These are phyloP conservation scores for Glomus cerebriforme DNA, from an alignment of 192 early-diverging fungal genomes.

Conservation along the genomic window DNA sequence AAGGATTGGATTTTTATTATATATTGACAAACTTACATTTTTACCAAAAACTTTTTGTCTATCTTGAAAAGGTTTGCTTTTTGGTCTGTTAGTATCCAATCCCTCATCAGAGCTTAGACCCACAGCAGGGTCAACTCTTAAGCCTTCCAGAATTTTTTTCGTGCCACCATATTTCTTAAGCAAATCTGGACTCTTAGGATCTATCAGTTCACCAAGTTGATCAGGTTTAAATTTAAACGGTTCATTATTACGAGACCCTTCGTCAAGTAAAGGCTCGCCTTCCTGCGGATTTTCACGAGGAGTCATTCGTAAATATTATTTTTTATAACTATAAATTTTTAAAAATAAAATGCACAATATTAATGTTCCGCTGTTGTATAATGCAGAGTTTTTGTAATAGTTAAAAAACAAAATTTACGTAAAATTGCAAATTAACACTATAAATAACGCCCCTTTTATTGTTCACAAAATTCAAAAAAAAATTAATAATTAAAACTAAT, in stretches of 20 bases:
- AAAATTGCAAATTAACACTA: too few species aligned
- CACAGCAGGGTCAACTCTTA: slow-evolving; percentile 60
- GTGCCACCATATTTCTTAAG: slow-evolving; percentile 64
- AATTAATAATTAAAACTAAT: too few species aligned
- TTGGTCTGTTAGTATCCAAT: slow-evolving; percentile 33
- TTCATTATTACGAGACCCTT: not conserved
- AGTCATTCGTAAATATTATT: slow-evolving; percentile 7
- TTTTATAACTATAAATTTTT: not conserved
- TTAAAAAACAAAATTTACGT: too few species aligned
- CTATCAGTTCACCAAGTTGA: slow-evolving; percentile 60
- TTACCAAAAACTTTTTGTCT: slow-evolving; percentile 47
- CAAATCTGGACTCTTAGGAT: slow-evolving; percentile 63
- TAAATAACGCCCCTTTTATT: too few species aligned
- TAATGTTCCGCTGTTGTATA: too few species aligned
- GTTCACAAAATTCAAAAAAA: too few species aligned
- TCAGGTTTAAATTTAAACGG: slow-evolving; percentile 51
- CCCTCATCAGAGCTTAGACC: slow-evolving; percentile 60
- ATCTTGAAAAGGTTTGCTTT: slow-evolving; percentile 42
- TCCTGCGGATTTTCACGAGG: not conserved
- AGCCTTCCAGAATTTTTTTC: slow-evolving; percentile 55
- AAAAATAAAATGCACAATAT: not conserved
- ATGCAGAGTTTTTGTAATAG: too few species aligned
- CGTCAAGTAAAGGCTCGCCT: not conserved
- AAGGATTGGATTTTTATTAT: too few species aligned
- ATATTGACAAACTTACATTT: slow-evolving; percentile 34